These are phyloP conservation scores for Clarireedia homoeocarpa DNA, from an alignment of 2,329 filamentous ascomycete species.

Conservation along the genomic window DNA sequence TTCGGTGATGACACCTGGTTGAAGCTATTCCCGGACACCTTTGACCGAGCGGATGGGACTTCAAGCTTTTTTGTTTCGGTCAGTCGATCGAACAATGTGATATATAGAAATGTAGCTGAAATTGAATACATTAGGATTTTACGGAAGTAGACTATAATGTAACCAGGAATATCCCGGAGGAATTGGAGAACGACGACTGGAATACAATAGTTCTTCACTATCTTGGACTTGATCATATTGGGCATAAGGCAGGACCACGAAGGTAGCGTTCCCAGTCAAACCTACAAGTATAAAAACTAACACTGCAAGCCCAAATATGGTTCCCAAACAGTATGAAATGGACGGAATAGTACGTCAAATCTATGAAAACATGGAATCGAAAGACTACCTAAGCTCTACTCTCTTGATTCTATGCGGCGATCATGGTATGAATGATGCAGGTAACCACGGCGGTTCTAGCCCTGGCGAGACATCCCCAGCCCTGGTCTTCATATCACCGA, in stretches of 20 bases:
- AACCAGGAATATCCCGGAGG: conserved; percentile 74
- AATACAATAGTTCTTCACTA: conserved; percentile 92
- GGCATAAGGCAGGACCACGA: conserved; percentile 85
- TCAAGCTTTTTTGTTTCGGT: conserved; percentile 98
- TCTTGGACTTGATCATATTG: conserved; percentile 92
- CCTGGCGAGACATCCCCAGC: conserved; percentile 91
- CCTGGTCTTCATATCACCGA: conserved; percentile 83
- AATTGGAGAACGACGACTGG: conserved; percentile 77
- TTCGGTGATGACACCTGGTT: conserved; percentile 98
- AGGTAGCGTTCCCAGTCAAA: conserved; percentile 42
- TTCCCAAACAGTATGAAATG: conserved; percentile 91
- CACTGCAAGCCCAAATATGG: conserved; percentile 67
- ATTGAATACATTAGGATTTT: conserved; percentile 61
- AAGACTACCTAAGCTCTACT: conserved; percentile 66
- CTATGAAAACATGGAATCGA: conserved; percentile 64
- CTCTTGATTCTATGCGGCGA: conserved; percentile 85
- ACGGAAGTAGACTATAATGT: conserved; percentile 98
- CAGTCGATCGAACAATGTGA: conserved; percentile 34
- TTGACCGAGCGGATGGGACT: conserved; percentile 82
- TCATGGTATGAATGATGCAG: conserved; percentile 99
- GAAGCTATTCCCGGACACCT: conserved; percentile 86
- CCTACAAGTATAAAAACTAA: conserved; percentile 13
- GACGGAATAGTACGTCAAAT: conserved; percentile 71
- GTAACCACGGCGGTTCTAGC: conserved; percentile 92
- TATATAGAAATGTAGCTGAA: conserved; percentile 24